Conservation (phyloP, 805 yeast genomes). For the Schwanniomyces sp. region DNA sequence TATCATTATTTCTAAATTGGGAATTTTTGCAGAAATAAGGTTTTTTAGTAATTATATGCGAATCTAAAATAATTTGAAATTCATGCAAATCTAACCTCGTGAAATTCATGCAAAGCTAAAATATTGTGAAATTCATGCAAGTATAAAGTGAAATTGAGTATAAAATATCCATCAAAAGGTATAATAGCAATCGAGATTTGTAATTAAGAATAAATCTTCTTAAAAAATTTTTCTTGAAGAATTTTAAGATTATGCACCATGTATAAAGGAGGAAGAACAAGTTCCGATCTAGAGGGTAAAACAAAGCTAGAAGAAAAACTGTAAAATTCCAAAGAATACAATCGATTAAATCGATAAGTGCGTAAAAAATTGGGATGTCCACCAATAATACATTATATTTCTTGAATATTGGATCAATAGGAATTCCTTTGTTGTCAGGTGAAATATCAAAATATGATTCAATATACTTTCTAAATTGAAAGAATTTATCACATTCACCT, state of each 20-base stretch:
- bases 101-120: background rate
- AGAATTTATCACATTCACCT: background rate
- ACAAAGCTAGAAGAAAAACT: background rate
- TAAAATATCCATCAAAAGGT: background rate
- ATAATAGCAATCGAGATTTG: background rate
- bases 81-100: background rate
- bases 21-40: background rate
- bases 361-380: slow-evolving; percentile 1
- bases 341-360: background rate
- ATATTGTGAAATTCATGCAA: background rate
- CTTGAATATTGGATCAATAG: slow-evolving; percentile 5
- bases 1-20: background rate
- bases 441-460: background rate
- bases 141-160: background rate
- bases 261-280: background rate
- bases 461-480: background rate
- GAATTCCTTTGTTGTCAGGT: background rate
- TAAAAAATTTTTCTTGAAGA: background rate
- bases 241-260: background rate
- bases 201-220: background rate
- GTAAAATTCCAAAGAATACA: background rate
- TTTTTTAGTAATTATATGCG: background rate
- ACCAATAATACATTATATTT: background rate
- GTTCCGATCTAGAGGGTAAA: background rate
- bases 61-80: background rate